Base-by-base conservation (phyloP, 116 monocot species). In the Zostera marina region DNA sequence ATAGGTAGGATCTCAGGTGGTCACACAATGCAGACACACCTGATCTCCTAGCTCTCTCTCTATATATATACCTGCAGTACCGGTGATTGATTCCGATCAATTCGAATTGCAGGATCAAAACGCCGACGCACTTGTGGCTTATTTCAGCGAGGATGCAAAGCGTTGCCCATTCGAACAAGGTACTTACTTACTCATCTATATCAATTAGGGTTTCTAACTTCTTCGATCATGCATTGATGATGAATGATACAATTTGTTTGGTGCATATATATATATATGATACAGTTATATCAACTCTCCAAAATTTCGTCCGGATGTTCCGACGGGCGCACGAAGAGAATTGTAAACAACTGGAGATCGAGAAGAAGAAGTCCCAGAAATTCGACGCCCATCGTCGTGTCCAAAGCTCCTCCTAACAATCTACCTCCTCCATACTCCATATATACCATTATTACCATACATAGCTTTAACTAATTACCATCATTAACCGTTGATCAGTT, bases 121-220 rank as follows among this genome's bases (percentile, higher is more conserved):
- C 75, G 77, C 84, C 43, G 85, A 85, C 72, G 80, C 67, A 61
- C 75, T 96, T 52, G 70, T 70, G 10, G 16, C 77, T 17, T 96
- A 96, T 68, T 96, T 96, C 59, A 89, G 94, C 51, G 94, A 94
- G 69, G 94, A 94, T 68, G 88, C 94, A 67, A 64, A 74, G 3
- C 80, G 78, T 23, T 89, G 79, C 58, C 77, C 96, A 59, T 85
- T 89, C 63, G 96, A 96, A 72, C 82, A 96, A 85, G 96, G 90
- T 85, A 80, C 45, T 12, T 23, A n/a, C 17, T 14, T 26, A 15
- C 10, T 15, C 20, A 59, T 23, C 20, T 54, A 7, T 12, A 1
- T 55, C 17, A 51, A 8, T 8, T 51, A 17, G 15, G 9, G 19
- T 8, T 9, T 49, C 19, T 49, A n/a, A 47, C 16, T 15, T 17